These are phyloP conservation scores for Apiospora phragmitis DNA, from an alignment of 2,329 filamentous ascomycete genomes.

Conservation along the genomic window DNA sequence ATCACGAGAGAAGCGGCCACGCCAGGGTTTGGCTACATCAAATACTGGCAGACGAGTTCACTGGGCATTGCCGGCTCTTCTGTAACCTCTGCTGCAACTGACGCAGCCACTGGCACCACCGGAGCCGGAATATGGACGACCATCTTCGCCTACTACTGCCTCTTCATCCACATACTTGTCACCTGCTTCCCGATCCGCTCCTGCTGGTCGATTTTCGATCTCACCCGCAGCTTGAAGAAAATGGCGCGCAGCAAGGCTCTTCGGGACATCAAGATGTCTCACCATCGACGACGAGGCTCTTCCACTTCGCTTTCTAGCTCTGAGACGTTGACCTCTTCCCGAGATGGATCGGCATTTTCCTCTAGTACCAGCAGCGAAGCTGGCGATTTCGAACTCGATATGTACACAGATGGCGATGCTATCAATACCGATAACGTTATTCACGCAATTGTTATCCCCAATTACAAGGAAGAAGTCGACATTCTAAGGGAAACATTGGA, in stretches of 20 bases:
- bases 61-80: not conserved
- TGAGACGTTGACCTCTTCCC: slow-evolving; percentile 52
- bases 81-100: not conserved
- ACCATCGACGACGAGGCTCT: slow-evolving; percentile 51
- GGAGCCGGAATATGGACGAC: slow-evolving; percentile 52
- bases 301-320: slow-evolving; percentile 57
- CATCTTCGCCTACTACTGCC: slow-evolving; percentile 64
- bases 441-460: slow-evolving; percentile 70
- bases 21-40: slow-evolving; percentile 42
- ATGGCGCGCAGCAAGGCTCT: slow-evolving; percentile 45
- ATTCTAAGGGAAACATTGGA: slow-evolving; percentile 68
- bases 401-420: slow-evolving; percentile 45
- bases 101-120: slow-evolving; percentile 21
- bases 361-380: slow-evolving; percentile 52
- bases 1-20: slow-evolving; percentile 50
- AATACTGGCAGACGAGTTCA: slow-evolving; percentile 35
- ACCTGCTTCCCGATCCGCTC: slow-evolving; percentile 63
- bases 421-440: slow-evolving; percentile 48
- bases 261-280: slow-evolving; percentile 47
- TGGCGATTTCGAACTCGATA: slow-evolving; percentile 50
- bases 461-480: slow-evolving; percentile 73
- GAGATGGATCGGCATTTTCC: slow-evolving; percentile 36
- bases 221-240: slow-evolving; percentile 52
- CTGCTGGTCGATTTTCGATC: slow-evolving; percentile 60
- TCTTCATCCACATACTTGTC: slow-evolving; percentile 65